Conservation (phyloP, 805 yeast genomes). For the Candida pini region DNA sequence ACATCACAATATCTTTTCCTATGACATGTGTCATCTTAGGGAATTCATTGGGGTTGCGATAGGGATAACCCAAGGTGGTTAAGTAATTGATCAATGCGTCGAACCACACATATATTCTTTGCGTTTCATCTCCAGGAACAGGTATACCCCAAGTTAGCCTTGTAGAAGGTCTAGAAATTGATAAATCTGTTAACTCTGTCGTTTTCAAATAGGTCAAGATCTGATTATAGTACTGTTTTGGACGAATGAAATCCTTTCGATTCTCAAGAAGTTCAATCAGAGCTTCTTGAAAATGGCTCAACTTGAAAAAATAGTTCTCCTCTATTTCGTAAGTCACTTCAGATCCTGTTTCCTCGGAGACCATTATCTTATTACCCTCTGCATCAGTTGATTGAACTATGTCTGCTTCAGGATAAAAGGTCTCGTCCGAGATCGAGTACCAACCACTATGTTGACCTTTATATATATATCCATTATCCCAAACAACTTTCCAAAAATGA, state of each 20-base stretch:
- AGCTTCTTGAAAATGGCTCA: slow-evolving; percentile 52
- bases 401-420: slow-evolving; percentile 84
- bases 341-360: slow-evolving; percentile 65
- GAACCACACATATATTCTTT: slow-evolving; percentile 91
- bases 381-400: slow-evolving; percentile 38
- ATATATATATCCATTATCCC: slow-evolving; percentile 61
- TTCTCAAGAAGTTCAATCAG: slow-evolving; percentile 44
- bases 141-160: slow-evolving; percentile 85
- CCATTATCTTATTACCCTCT: slow-evolving; percentile 28
- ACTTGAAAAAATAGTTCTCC: slow-evolving; percentile 78
- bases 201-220: slow-evolving; percentile 53
- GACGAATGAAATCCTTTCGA: slow-evolving; percentile 61
- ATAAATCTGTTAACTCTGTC: slow-evolving; percentile 54
- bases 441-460: slow-evolving; percentile 86
- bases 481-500: slow-evolving; percentile 62
- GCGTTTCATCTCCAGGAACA: slow-evolving; percentile 76
- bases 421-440: slow-evolving; percentile 93
- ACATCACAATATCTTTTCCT: slow-evolving; percentile 87
- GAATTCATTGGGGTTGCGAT: slow-evolving; percentile 7
- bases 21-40: slow-evolving; percentile 58
- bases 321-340: slow-evolving; percentile 75
- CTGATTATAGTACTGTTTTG: slow-evolving; percentile 48
- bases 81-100: slow-evolving; percentile 88
- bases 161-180: slow-evolving; percentile 79
- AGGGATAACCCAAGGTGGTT: slow-evolving; percentile 60